Evolutionary conservation across 139 green algal species (phyloP).

Genomic region (Limnomonas spitsbergensis): DNA sequence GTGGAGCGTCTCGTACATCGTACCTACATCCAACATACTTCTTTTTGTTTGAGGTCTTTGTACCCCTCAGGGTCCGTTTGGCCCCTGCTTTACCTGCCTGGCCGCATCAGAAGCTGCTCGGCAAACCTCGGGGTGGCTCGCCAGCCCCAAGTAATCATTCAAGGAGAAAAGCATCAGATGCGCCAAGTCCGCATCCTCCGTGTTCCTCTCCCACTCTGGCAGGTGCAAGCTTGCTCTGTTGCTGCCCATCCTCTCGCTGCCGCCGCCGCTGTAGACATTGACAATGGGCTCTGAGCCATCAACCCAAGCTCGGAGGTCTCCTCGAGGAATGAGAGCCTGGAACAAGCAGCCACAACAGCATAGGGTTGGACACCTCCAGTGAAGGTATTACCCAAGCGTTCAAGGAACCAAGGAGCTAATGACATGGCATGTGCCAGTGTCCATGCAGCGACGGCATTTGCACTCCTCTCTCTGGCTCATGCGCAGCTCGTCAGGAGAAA

Average conservation of each 20-base stretch:
- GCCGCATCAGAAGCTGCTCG: constrained; percentile 55
- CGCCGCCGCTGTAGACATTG: neutral
- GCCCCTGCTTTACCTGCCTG: constrained; percentile 16
- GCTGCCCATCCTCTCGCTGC: no score
- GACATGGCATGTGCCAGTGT: no score
- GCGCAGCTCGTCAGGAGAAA: no score
- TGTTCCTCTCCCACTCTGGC: no score
- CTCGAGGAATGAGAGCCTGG: constrained; percentile 26
- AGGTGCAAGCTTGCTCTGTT: neutral
- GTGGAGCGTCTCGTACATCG: no score
- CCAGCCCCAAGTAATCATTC: constrained; percentile 96
- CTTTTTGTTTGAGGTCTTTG: no score
- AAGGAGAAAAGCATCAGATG: constrained; percentile 70
- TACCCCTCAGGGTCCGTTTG: no score
- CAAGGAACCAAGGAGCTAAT: no score
- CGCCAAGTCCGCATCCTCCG: neutral
- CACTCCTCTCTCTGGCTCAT: no score
- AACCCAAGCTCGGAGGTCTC: constrained; percentile 40
- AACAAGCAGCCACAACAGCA: no score
- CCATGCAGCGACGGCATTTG: no score
- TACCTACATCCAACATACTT: no score
- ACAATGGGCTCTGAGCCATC: neutral
- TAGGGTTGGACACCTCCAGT: neutral
- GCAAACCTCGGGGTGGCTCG: constrained; percentile 72
- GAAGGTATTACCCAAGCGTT: neutral